Percentiles rank a stretch among this genome's conserved stretches.
Conservation (phyloP, 306 rosid genomes). For the Spatholobus suberectus region DNA sequence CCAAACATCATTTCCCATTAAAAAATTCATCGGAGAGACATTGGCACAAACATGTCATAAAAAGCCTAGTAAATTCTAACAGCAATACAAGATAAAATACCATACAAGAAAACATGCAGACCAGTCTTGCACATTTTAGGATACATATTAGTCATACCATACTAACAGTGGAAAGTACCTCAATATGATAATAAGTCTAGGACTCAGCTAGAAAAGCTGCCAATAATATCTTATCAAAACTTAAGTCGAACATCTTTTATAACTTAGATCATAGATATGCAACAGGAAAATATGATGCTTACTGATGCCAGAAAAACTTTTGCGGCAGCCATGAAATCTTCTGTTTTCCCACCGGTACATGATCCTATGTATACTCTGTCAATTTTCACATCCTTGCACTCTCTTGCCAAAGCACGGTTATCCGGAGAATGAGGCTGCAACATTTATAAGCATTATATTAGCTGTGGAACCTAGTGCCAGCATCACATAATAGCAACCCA, state of each 20-base stretch:
- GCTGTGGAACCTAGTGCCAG: not conserved
- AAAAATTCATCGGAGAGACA: not conserved
- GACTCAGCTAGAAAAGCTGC: constrained; percentile 10
- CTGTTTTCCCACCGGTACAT: constrained; percentile 94
- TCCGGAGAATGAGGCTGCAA: constrained; percentile 98
- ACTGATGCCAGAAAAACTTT: constrained; percentile 84
- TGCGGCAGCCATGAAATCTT: constrained; percentile 90
- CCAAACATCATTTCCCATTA: no score
- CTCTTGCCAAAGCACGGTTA: constrained; percentile 94
- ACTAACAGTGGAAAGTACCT: constrained; percentile 3
- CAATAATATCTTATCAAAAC: not conserved
- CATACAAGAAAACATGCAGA: not conserved
- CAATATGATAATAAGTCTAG: not conserved
- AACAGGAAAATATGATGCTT: constrained; percentile 45
- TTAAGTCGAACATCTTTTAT: not conserved
- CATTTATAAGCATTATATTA: constrained; percentile 37
- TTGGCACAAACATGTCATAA: constrained; percentile 10
- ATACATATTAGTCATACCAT: not conserved
- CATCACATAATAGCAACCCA: not conserved
- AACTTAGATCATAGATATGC: not conserved
- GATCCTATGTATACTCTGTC: constrained; percentile 94
- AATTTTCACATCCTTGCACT: constrained; percentile 94
- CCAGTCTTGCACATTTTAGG: constrained; percentile 6
- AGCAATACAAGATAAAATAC: not conserved
- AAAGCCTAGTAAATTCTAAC: not conserved